Evolutionary conservation across 2,329 filamentous ascomycete genomes (phyloP).

Genomic region (Chaetomiaceae sp.): DNA sequence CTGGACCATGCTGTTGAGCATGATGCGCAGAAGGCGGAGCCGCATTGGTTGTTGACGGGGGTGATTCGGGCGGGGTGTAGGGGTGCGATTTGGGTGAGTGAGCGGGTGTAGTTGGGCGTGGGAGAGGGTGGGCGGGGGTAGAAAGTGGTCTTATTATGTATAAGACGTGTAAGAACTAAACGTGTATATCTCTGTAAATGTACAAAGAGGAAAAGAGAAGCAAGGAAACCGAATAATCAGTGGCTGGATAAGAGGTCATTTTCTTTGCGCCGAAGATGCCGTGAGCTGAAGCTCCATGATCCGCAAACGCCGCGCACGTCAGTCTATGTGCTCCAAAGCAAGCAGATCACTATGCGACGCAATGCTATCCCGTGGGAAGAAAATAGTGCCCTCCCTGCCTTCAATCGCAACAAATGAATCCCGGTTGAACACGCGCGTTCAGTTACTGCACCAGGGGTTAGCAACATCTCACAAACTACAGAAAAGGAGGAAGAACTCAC

Average conservation of each 20-base stretch:
- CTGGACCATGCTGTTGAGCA: slow-evolving; percentile 91
- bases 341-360: too few species aligned
- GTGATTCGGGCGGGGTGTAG: slow-evolving; percentile 86
- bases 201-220: too few species aligned
- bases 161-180: slow-evolving; percentile 4
- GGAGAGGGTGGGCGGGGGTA: too few species aligned
- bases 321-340: neutral
- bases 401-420: too few species aligned
- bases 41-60: slow-evolving; percentile 82
- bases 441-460: too few species aligned
- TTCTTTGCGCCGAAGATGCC: neutral
- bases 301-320: neutral
- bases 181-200: slow-evolving; percentile 3
- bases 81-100: slow-evolving; percentile 87
- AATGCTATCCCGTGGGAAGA: too few species aligned
- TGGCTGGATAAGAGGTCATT: too few species aligned
- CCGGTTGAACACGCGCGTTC: too few species aligned
- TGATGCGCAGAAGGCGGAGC: slow-evolving; percentile 82
- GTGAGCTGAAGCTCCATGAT: neutral
- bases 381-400: too few species aligned
- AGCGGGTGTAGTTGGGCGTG: slow-evolving; percentile 44
- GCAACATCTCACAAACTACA: too few species aligned
- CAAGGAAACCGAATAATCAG: too few species aligned
- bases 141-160: slow-evolving; percentile 3
- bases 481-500: slow-evolving; percentile 46